phyloP scores from a whole-genome alignment of 768 basidiomycete genomes.

The Pleurotus ostreatus region DNA sequence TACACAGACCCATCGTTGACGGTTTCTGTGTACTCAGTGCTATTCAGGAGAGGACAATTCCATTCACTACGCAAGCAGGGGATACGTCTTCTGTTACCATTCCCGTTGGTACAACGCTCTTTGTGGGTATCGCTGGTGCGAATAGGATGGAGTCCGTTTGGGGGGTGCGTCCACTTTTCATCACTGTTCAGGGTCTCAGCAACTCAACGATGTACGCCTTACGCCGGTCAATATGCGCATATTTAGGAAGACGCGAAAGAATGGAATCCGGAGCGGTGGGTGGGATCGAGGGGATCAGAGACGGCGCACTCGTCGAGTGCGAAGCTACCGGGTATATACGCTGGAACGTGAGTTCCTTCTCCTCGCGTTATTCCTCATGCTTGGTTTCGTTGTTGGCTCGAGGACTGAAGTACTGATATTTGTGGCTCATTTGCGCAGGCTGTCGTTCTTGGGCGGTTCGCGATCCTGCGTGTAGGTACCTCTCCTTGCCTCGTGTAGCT shows the following conservation, averaged over 20 bases:
- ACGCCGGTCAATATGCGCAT: background rate
- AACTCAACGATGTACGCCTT: background rate
- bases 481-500: background rate
- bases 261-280: conserved; percentile 56
- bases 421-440: conserved; percentile 24
- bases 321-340: conserved; percentile 44
- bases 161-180: conserved; percentile 32
- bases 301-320: conserved; percentile 10
- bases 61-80: conserved; percentile 28
- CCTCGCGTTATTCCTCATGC: background rate
- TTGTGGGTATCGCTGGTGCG: conserved; percentile 42
- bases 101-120: conserved; percentile 43
- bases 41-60: conserved; percentile 34
- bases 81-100: conserved; percentile 31
- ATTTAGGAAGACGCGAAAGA: conserved; percentile 29
- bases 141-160: conserved; percentile 48
- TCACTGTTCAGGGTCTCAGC: background rate
- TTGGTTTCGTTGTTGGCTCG: background rate
- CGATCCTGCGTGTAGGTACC: conserved; percentile 49
- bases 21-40: background rate
- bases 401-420: background rate
- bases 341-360: conserved; percentile 37
- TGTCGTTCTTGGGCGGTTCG: conserved; percentile 53
- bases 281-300: conserved; percentile 15
- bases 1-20: too few species aligned